Conservation (phyloP, 306 rosid genomes). For the Rosa persica region DNA sequence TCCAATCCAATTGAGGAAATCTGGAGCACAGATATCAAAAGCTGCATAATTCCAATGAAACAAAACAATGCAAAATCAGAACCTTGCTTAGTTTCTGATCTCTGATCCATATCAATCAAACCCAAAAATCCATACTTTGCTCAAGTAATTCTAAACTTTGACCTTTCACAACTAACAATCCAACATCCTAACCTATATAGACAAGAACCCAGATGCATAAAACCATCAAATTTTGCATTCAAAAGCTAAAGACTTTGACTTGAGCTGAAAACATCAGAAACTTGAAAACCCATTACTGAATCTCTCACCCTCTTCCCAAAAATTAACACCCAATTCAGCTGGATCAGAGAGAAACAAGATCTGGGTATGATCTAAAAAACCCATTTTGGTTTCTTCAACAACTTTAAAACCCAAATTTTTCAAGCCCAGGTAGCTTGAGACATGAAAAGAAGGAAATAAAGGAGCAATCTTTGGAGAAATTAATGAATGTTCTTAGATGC, state of each 20-base stretch:
- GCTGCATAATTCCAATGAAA: constrained; percentile 36
- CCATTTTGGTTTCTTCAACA: constrained; percentile 41
- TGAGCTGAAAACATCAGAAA: constrained; percentile 34
- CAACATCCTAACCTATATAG: constrained; percentile 2
- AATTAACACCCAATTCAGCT: constrained; percentile 30
- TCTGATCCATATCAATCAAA: constrained; percentile 13
- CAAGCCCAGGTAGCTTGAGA: constrained; percentile 1
- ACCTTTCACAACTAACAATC: constrained; percentile 7
- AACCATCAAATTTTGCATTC: constrained; percentile 20
- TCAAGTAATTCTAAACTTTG: constrained; percentile 19
- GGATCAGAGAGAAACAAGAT: constrained; percentile 65
- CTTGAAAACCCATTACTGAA: constrained; percentile 21
- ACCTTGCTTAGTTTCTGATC: neutral
- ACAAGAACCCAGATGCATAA: constrained; percentile 30
- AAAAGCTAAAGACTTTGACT: constrained; percentile 49
- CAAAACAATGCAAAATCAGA: constrained; percentile 20
- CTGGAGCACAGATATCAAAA: constrained; percentile 34
- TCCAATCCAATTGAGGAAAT: constrained; percentile 30
- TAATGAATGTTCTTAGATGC: constrained; percentile 35
- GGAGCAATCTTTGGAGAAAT: constrained; percentile 21
- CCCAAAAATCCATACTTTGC: neutral
- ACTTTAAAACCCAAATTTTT: constrained; percentile 36
- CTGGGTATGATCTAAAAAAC: constrained; percentile 70
- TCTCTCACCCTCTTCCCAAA: constrained; percentile 35
- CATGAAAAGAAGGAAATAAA: constrained; percentile 10